These are phyloP conservation scores for Cryptosporidium ubiquitum DNA, from an alignment of 169 alveolate genomes.

Conservation along the genomic window DNA sequence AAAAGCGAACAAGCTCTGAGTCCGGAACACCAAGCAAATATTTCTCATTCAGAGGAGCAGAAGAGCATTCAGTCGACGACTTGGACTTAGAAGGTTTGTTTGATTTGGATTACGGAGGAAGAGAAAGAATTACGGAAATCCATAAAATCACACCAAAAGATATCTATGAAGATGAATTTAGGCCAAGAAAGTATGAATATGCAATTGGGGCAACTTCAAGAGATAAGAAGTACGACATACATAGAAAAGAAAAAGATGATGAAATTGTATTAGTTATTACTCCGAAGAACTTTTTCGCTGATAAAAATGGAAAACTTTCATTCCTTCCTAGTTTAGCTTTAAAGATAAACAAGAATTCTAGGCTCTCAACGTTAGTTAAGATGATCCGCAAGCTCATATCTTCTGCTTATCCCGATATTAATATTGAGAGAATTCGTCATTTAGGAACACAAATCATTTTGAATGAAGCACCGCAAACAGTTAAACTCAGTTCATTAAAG, in stretches of 20 bases:
- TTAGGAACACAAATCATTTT: conserved; percentile 4
- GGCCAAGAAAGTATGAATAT: conserved; percentile 8
- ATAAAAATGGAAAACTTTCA: conserved; percentile 23
- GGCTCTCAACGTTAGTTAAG: not conserved
- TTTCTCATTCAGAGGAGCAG: conserved; percentile 55
- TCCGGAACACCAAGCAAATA: not conserved
- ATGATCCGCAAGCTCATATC: conserved; percentile 8
- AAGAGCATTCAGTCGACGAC: conserved; percentile 41
- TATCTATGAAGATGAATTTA: not conserved
- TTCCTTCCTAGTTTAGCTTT: conserved; percentile 35
- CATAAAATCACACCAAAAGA: not conserved
- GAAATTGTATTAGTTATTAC: conserved; percentile 43
- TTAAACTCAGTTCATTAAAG: not conserved
- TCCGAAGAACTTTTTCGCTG: conserved; percentile 65
- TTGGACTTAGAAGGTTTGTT: conserved; percentile 41
- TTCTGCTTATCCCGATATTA: not conserved
- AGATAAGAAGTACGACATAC: not conserved
- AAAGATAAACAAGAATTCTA: conserved; percentile 20
- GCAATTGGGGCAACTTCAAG: conserved; percentile 47
- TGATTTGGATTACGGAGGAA: not conserved
- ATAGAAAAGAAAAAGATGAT: not conserved
- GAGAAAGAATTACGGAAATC: not conserved
- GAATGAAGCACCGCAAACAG: conserved; percentile 2
- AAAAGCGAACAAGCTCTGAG: not conserved
- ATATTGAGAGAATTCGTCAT: conserved; percentile 31